Percentiles rank a stretch among this genome's conserved stretches.
These are phyloP conservation scores for Ambrosia artemisiifolia DNA, from an alignment of 129 eudicot species.

Conservation along the genomic window DNA sequence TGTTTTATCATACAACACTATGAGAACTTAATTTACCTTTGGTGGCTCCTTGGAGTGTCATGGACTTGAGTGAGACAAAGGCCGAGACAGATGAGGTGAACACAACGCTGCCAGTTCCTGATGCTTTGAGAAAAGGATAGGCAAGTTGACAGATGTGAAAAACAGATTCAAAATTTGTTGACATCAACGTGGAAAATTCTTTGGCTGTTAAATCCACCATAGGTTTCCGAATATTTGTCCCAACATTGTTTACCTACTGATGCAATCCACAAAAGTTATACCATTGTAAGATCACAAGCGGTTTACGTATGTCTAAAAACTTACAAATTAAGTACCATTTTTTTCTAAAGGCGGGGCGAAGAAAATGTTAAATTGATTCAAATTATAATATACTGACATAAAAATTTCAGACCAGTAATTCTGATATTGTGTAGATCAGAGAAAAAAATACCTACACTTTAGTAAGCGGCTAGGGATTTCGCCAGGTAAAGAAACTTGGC, in stretches of 20 bases:
- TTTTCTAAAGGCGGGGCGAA: background rate
- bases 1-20: background rate
- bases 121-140: slow-evolving; percentile 59
- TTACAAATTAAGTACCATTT: background rate
- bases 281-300: slow-evolving; percentile 13
- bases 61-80: slow-evolving; percentile 50
- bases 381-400: background rate
- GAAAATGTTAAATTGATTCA: background rate
- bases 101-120: slow-evolving; percentile 56
- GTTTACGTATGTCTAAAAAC: background rate
- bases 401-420: no score
- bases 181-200: slow-evolving; percentile 48
- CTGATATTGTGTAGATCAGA: background rate
- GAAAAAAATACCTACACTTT: no score
- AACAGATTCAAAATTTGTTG: slow-evolving; percentile 71
- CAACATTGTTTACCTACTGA: slow-evolving; percentile 73
- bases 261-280: slow-evolving; percentile 13
- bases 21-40: slow-evolving; percentile 47
- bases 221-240: slow-evolving; percentile 54
- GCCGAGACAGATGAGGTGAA: slow-evolving; percentile 77
- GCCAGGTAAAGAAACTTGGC: background rate
- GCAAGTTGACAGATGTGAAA: slow-evolving; percentile 68
- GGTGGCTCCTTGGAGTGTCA: slow-evolving; percentile 68
- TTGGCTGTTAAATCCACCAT: slow-evolving; percentile 57
- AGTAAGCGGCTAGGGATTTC: background rate